A percentile compares a stretch with the other conserved stretches of the same genome.
These are phyloP conservation scores for Colletotrichum cuscutae DNA, from an alignment of 2,329 filamentous ascomycete species.

Conservation along the genomic window DNA sequence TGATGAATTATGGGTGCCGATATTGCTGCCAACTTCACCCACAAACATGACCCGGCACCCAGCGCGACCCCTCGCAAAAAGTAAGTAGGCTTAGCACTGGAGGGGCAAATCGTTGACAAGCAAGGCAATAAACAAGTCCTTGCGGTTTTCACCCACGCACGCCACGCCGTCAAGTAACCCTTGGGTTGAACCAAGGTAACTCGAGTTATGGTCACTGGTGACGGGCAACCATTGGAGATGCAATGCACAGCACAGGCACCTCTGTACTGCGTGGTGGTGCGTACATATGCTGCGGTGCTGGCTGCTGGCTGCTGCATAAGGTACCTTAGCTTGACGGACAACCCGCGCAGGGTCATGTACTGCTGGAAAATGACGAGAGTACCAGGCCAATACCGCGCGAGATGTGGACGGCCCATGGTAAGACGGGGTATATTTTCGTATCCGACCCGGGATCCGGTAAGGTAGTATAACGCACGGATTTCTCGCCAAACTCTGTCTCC, in stretches of 20 bases:
- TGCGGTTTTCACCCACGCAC: constrained; percentile 17
- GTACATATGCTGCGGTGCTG: too few relatives aligned
- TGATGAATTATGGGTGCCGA: neutral
- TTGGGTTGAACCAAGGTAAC: neutral
- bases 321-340: neutral
- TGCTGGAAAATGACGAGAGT: neutral
- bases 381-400: neutral
- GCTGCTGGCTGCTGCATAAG: neutral
- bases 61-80: neutral
- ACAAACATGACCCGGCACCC: constrained; percentile 1
- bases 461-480: constrained; percentile 14
- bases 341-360: neutral
- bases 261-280: neutral
- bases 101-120: constrained; percentile 8
- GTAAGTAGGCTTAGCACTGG: neutral
- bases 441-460: neutral
- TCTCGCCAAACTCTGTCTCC: constrained; percentile 15
- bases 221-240: constrained; percentile 14
- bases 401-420: neutral
- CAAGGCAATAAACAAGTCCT: constrained; percentile 13
- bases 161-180: neutral
- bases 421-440: constrained; percentile 1
- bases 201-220: neutral
- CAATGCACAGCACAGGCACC: constrained; percentile 4
- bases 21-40: neutral